Evolutionary conservation across 1,284 basidiomycete genomes (phyloP).

Genomic region (Xerocomus cyaneibrunnescens): DNA sequence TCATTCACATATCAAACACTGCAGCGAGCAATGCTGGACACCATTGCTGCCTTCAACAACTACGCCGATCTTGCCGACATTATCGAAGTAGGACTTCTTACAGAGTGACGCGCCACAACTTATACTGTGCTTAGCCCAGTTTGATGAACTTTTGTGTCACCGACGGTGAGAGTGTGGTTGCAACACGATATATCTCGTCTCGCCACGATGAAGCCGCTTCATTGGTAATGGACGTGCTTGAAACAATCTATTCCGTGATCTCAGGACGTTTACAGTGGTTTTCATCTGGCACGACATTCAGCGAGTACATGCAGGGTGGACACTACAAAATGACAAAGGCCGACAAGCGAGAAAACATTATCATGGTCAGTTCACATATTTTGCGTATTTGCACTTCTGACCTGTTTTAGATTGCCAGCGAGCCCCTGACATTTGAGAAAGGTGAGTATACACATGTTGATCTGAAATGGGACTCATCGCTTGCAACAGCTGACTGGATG

Average conservation of each 20-base stretch:
- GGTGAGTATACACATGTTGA: conserved; percentile 45
- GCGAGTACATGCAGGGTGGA: conserved; percentile 85
- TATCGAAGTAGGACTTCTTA: conserved; percentile 52
- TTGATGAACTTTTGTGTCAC: conserved; percentile 97
- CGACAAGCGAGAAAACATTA: conserved; percentile 94
- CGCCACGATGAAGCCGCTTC: conserved; percentile 92
- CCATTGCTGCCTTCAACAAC: conserved; percentile 75
- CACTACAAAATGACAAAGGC: conserved; percentile 95
- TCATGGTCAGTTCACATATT: conserved; percentile 56
- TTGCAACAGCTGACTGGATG: conserved; percentile 82
- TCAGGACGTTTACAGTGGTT: conserved; percentile 66
- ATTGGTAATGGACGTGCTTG: conserved; percentile 47
- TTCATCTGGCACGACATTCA: conserved; percentile 92
- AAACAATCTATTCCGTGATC: not conserved
- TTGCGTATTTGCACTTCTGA: conserved; percentile 10
- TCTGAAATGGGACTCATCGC: not conserved
- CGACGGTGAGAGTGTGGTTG: conserved; percentile 91
- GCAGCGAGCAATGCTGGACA: conserved; percentile 82
- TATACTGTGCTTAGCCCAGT: conserved; percentile 59
- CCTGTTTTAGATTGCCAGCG: conserved; percentile 69
- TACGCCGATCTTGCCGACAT: conserved; percentile 75
- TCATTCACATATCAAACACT: conserved; percentile 64
- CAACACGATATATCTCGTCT: conserved; percentile 93
- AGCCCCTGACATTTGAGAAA: conserved; percentile 93
- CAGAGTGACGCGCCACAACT: conserved; percentile 4